phyloP scores from a whole-genome alignment of 345 rosid species.

The sweet orange (Citrus sinensis) region DVS_A1.0 CM039163.1:31355501-31356000 shows the following conservation, averaged over 20 bases:
- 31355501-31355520: slow-evolving; percentile 1
- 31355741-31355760: not conserved
- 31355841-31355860: not conserved
- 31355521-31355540: not conserved
- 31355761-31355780: not conserved
- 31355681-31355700: not conserved
- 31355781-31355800: slow-evolving; percentile 1
- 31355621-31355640: not conserved
- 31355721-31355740: not conserved
- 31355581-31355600: not conserved
- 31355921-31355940: not conserved
- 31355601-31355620: not conserved
- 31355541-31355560: not conserved
- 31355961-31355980: too few species aligned
- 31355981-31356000: not conserved
- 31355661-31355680: not conserved
- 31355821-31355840: not conserved
- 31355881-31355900: not conserved
- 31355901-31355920: not conserved
- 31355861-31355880: not conserved
- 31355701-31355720: not conserved
- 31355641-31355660: not conserved
- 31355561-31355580: not conserved
- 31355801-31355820: not conserved
- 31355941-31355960: not conserved